These are phyloP conservation scores for Melampsora americana DNA, from an alignment of 1,284 basidiomycete genomes.

Conservation along the genomic window DNA sequence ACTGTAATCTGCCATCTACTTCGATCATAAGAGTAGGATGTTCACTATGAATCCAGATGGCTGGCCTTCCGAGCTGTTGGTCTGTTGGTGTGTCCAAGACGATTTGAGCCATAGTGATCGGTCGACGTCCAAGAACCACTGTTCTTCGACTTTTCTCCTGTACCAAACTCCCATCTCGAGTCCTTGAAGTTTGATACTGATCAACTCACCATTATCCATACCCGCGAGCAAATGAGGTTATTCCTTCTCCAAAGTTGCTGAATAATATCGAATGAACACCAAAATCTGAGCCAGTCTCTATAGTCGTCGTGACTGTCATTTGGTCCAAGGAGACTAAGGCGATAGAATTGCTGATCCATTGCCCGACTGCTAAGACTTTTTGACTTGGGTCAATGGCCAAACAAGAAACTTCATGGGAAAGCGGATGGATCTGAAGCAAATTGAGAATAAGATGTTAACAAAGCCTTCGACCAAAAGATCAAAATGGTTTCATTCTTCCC, in stretches of 20 bases:
- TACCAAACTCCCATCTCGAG: not conserved
- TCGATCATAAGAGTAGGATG: slow-evolving; percentile 5
- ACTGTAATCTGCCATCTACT: slow-evolving; percentile 8
- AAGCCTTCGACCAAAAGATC: not conserved
- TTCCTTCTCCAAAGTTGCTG: not conserved
- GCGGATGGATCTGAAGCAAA: slow-evolving; percentile 4
- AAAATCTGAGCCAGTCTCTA: slow-evolving; percentile 23
- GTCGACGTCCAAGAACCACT: slow-evolving; percentile 8
- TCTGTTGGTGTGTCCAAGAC: not conserved
- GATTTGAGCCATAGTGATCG: slow-evolving; percentile 6
- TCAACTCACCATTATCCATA: slow-evolving; percentile 21
- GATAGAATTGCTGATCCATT: slow-evolving; percentile 34
- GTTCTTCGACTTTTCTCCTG: not conserved
- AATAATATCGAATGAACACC: slow-evolving; percentile 22
- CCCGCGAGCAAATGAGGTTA: slow-evolving; percentile 15
- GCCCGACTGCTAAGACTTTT: slow-evolving; percentile 15
- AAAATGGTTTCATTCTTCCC: not conserved
- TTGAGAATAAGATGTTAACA: not conserved
- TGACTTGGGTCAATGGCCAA: slow-evolving; percentile 28
- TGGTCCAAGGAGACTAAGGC: slow-evolving; percentile 10
- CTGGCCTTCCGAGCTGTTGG: too few relatives aligned
- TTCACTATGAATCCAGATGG: slow-evolving; percentile 22
- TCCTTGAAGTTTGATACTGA: not conserved
- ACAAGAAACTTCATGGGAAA: slow-evolving; percentile 23
- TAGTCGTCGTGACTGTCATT: not conserved